Evolutionary conservation across 768 basidiomycete genomes (phyloP).

Genomic region (Trametes gibbosa): DNA sequence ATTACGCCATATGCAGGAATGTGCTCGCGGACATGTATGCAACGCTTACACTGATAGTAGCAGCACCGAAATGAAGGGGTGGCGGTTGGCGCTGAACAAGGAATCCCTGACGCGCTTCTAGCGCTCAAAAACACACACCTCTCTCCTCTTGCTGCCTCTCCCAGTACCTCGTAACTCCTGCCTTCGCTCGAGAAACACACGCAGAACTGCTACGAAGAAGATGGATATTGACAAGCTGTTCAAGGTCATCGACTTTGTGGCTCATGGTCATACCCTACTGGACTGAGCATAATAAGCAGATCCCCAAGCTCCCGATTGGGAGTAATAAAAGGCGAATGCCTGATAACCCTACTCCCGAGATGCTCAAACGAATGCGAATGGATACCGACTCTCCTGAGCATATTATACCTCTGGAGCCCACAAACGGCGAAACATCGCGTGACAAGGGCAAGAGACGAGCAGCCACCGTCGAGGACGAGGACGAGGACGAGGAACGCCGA

Average conservation of each 20-base stretch:
- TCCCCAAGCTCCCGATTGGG: conserved; percentile 62
- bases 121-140: background rate
- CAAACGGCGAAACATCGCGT: conserved; percentile 3
- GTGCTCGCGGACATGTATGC: too few relatives aligned
- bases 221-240: conserved; percentile 54
- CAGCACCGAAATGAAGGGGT: too few relatives aligned
- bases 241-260: conserved; percentile 32
- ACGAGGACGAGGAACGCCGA: conserved; percentile 44
- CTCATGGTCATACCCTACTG: background rate
- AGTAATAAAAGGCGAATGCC: conserved; percentile 73
- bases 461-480: conserved; percentile 62
- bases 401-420: conserved; percentile 1
- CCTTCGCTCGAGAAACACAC: background rate
- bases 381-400: conserved; percentile 34
- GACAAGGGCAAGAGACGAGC: conserved; percentile 37
- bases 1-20: too few relatives aligned
- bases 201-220: background rate
- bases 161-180: background rate
- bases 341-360: conserved; percentile 74
- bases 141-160: too few relatives aligned
- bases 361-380: conserved; percentile 76
- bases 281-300: conserved; percentile 35
- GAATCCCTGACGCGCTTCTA: too few relatives aligned
- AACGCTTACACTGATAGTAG: too few relatives aligned
- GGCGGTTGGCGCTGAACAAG: background rate